Percentiles rank a stretch among this genome's conserved stretches.
These are phyloP conservation scores for Trichosporon ovoides DNA, from an alignment of 1,284 basidiomycete genomes.

Conservation along the genomic window DNA sequence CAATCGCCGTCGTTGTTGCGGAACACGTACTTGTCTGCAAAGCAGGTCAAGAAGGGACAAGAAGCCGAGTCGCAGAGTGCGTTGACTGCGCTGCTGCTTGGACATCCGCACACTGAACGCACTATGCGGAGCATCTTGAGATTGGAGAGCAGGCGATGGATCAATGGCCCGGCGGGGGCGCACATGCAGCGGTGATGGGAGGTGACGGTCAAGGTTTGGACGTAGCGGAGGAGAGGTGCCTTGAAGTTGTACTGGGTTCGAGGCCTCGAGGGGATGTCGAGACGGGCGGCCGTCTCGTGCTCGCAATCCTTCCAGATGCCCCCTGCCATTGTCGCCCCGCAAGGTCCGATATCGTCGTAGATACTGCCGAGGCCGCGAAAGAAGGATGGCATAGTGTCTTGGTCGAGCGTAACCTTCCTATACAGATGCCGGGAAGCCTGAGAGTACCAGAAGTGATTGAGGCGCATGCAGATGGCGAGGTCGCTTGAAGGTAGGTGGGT, in stretches of 20 bases:
- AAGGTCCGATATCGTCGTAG: neutral
- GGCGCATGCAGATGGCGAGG: neutral
- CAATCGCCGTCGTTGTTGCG: slow-evolving; percentile 7
- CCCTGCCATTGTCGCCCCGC: neutral
- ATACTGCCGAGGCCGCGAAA: neutral
- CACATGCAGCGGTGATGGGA: slow-evolving; percentile 8
- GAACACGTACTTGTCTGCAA: slow-evolving; percentile 5
- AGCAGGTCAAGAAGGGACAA: neutral
- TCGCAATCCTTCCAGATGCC: slow-evolving; percentile 1
- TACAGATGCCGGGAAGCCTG: neutral
- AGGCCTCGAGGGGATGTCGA: neutral
- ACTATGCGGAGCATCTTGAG: slow-evolving; percentile 4
- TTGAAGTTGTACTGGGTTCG: slow-evolving; percentile 4
- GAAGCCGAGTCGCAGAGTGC: neutral
- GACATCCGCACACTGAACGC: neutral
- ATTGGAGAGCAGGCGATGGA: neutral
- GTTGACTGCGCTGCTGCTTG: neutral
- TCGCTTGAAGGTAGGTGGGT: neutral
- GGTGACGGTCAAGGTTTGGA: slow-evolving; percentile 1
- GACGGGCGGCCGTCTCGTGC: neutral
- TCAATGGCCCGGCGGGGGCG: neutral
- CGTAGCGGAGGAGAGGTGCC: neutral
- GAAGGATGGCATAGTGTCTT: neutral
- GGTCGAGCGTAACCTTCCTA: neutral
- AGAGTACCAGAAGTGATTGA: neutral